Percentiles rank a stretch among this genome's conserved stretches.
Conservation (phyloP, 768 basidiomycete genomes). For the Leccinellum albellum region DNA sequence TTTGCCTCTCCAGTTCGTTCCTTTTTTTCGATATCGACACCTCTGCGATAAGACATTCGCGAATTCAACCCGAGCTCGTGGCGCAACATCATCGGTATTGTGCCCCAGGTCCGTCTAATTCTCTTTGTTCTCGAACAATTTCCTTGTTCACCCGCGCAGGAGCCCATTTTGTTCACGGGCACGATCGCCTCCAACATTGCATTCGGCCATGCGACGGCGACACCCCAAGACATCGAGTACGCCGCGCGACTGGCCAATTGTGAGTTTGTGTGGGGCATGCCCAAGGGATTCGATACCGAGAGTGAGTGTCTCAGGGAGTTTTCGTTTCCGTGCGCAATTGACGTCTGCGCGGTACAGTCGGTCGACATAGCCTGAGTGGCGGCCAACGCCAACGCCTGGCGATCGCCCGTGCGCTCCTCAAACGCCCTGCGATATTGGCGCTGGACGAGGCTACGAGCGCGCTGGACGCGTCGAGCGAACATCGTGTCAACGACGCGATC, state of each 20-base stretch:
- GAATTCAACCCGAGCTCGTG: constrained; percentile 83
- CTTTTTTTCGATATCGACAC: constrained; percentile 4
- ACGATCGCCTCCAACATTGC: constrained; percentile 95
- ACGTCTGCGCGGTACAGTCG: constrained; percentile 4
- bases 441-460: constrained; percentile 89
- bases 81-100: constrained; percentile 85
- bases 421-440: constrained; percentile 83
- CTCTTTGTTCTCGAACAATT: neutral
- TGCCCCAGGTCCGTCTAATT: constrained; percentile 62
- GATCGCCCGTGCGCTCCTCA: constrained; percentile 82
- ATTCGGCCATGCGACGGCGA: constrained; percentile 73
- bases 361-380: constrained; percentile 38
- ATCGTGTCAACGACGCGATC: constrained; percentile 80
- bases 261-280: constrained; percentile 94
- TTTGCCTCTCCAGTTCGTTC: no score
- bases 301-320: constrained; percentile 68
- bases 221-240: constrained; percentile 78
- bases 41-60: constrained; percentile 72
- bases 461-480: constrained; percentile 84
- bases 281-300: constrained; percentile 88
- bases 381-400: constrained; percentile 83
- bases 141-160: constrained; percentile 26
- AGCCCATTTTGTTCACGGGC: constrained; percentile 86
- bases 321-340: no score
- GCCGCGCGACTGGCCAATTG: constrained; percentile 94